Percentiles rank a stretch among this genome's conserved stretches.
phyloP scores from a whole-genome alignment of 352 stramenopile genomes.

The Globisporangium nagaii region DNA sequence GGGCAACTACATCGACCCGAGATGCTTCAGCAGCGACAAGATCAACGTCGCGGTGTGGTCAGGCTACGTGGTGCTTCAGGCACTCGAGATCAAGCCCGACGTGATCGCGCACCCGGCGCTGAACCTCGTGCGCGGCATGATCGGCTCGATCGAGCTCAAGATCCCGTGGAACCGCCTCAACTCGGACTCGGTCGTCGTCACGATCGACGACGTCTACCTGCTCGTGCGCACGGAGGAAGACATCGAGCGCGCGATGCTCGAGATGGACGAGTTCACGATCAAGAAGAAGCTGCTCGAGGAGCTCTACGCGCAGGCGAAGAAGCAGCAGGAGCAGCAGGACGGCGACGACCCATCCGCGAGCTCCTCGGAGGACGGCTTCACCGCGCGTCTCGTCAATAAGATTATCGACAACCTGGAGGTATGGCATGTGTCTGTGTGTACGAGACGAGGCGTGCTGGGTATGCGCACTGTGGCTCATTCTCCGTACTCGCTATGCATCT shows the following conservation, averaged over 20 bases:
- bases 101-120: constrained; percentile 58
- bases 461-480: not conserved
- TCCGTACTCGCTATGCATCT: not conserved
- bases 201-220: constrained; percentile 83
- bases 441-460: no score
- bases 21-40: constrained; percentile 86
- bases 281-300: constrained; percentile 85
- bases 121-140: constrained; percentile 67
- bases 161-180: constrained; percentile 88
- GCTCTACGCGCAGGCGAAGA: constrained; percentile 66
- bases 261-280: constrained; percentile 75
- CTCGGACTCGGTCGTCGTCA: constrained; percentile 84
- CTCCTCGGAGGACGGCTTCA: constrained; percentile 55
- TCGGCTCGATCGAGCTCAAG: constrained; percentile 85
- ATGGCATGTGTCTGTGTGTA: not conserved
- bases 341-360: constrained; percentile 1
- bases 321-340: constrained; percentile 39
- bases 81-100: constrained; percentile 78
- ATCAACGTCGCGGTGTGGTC: constrained; percentile 87
- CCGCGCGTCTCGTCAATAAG: constrained; percentile 77
- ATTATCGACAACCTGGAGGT: constrained; percentile 89
- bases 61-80: constrained; percentile 78
- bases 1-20: constrained; percentile 82
- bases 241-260: constrained; percentile 65
- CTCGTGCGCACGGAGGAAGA: constrained; percentile 76